Evolutionary conservation across 177 flowering plant genomes (phyloP).

Genomic region (Vitis hybrid): DNA sequence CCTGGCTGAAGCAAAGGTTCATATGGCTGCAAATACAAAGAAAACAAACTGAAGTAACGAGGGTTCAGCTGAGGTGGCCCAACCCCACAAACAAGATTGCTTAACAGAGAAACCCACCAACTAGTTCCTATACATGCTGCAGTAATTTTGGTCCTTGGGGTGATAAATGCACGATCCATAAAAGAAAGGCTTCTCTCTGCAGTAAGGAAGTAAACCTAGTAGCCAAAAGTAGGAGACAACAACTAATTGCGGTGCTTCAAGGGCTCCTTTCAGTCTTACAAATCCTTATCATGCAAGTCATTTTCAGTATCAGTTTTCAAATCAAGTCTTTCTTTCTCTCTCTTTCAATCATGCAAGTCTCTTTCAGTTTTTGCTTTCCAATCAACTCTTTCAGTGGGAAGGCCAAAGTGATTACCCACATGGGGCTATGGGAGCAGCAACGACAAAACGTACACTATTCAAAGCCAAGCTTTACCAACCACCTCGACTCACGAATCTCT

Average conservation of each 20-base stretch:
- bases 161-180: conserved; percentile 1
- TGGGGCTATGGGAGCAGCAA: too few species aligned
- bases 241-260: conserved; percentile 3
- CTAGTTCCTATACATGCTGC: conserved; percentile 3
- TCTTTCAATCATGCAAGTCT: background rate
- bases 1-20: conserved; percentile 10
- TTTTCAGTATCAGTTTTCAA: background rate
- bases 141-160: background rate
- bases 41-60: conserved; percentile 12
- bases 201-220: background rate
- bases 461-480: too few species aligned
- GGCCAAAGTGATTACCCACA: too few species aligned
- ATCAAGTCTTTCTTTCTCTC: background rate
- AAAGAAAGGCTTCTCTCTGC: background rate
- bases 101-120: conserved; percentile 15
- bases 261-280: conserved; percentile 2
- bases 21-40: conserved; percentile 19
- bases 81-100: conserved; percentile 18
- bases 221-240: conserved; percentile 12
- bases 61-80: conserved; percentile 1
- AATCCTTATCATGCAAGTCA: too few species aligned
- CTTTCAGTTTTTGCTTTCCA: too few species aligned
- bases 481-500: too few species aligned
- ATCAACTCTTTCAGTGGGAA: too few species aligned
- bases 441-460: too few species aligned